These are phyloP conservation scores for Irpex lacteus DNA, from an alignment of 1,284 basidiomycete genomes.

Conservation along the genomic window DNA sequence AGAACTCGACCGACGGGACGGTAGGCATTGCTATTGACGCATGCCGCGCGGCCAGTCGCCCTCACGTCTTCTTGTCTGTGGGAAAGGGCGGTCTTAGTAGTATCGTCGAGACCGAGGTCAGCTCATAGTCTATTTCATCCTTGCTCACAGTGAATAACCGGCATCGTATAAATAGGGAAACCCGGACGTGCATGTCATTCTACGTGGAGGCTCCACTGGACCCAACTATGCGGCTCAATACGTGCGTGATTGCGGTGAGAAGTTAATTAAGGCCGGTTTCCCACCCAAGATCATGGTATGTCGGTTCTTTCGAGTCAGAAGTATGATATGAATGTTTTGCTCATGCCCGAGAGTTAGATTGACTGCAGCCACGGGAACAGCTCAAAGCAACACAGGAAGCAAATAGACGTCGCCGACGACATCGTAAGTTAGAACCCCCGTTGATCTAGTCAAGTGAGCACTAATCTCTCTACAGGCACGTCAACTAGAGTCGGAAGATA, in stretches of 20 bases:
- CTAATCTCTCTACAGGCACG: slow-evolving; percentile 45
- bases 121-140: slow-evolving; percentile 18
- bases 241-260: slow-evolving; percentile 75
- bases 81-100: slow-evolving; percentile 91
- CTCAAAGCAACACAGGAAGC: slow-evolving; percentile 82
- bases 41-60: slow-evolving; percentile 81
- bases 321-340: neutral
- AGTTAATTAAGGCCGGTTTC: slow-evolving; percentile 80
- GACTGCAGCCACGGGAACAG: slow-evolving; percentile 97
- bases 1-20: slow-evolving; percentile 74
- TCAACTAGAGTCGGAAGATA: slow-evolving; percentile 72
- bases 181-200: slow-evolving; percentile 88
- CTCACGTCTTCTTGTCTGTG: slow-evolving; percentile 91
- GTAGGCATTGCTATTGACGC: slow-evolving; percentile 89
- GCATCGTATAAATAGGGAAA: slow-evolving; percentile 54
- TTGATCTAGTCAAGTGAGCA: neutral
- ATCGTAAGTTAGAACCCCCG: slow-evolving; percentile 53
- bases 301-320: slow-evolving; percentile 6
- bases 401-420: slow-evolving; percentile 81
- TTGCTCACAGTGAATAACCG: neutral
- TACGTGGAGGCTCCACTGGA: slow-evolving; percentile 83
- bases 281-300: slow-evolving; percentile 81
- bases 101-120: slow-evolving; percentile 84
- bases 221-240: slow-evolving; percentile 83
- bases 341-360: slow-evolving; percentile 47